These are phyloP conservation scores for Lachnellula suecica DNA, from an alignment of 2,329 filamentous ascomycete species.

Conservation along the genomic window DNA sequence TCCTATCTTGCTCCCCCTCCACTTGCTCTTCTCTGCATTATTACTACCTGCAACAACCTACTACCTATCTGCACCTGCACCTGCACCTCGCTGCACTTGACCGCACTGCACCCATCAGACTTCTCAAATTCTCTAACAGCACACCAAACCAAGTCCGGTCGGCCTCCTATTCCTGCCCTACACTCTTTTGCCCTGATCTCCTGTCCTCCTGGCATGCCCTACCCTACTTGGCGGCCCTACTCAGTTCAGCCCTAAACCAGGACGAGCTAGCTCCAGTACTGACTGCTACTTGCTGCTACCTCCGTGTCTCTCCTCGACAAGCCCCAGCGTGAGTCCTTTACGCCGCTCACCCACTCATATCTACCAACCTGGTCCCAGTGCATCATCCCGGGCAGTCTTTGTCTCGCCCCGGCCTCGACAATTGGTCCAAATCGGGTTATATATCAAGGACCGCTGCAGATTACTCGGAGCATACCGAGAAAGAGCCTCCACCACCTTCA, in stretches of 20 bases:
- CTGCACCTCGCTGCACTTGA: background rate
- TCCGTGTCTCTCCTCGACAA: conserved; percentile 4
- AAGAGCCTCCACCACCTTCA: conserved; percentile 20
- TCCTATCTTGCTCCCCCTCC: background rate
- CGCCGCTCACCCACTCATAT: conserved; percentile 1
- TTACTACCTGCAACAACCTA: no score
- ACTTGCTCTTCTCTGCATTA: no score
- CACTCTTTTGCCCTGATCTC: background rate
- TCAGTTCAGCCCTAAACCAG: conserved; percentile 14
- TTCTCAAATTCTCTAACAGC: conserved; percentile 8
- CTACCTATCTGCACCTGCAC: no score
- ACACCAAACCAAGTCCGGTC: conserved; percentile 11
- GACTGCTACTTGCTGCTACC: no score
- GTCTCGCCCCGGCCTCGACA: conserved; percentile 18
- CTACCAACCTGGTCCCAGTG: no score
- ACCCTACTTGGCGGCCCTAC: background rate
- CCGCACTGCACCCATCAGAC: background rate
- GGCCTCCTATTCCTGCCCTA: background rate
- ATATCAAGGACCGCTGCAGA: conserved; percentile 16
- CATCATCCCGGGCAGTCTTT: conserved; percentile 13
- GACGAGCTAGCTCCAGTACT: conserved; percentile 7
- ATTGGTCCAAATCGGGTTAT: conserved; percentile 9
- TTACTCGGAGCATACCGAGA: conserved; percentile 20
- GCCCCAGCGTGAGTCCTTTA: conserved; percentile 1
- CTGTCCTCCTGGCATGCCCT: background rate